A percentile compares a stretch with the other conserved stretches of the same genome.
Conservation (phyloP, 73 alveolate genomes). For the Paramecium sexaurelia region DNA sequence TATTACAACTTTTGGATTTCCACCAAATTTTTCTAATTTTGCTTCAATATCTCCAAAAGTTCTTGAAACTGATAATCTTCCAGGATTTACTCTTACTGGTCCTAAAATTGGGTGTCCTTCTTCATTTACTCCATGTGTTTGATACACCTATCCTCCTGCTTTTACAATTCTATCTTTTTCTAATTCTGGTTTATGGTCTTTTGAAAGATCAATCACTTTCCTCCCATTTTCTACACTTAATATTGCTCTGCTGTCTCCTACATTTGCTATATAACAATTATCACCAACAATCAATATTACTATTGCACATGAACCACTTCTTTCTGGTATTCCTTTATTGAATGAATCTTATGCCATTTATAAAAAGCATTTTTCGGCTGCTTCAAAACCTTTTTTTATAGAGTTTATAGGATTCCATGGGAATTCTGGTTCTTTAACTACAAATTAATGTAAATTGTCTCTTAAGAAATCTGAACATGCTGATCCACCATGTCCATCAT, state of each 20-base stretch:
- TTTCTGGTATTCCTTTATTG: slow-evolving; percentile 72
- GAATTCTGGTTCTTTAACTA: slow-evolving; percentile 84
- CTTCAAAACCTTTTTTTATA: slow-evolving; percentile 86
- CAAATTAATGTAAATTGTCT: slow-evolving; percentile 91
- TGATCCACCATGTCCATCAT: slow-evolving; percentile 99
- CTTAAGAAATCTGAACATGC: slow-evolving; percentile 97
- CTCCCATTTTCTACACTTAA: slow-evolving; percentile 77
- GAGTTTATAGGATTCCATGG: slow-evolving; percentile 95
- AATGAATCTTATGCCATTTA: slow-evolving; percentile 75
- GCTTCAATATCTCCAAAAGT: slow-evolving; percentile 98
- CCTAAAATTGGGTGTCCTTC: slow-evolving; percentile 67
- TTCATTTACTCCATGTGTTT: slow-evolving; percentile 53
- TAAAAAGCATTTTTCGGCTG: slow-evolving; percentile 90
- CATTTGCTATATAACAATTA: slow-evolving; percentile 92
- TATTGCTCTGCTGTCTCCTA: slow-evolving; percentile 97
- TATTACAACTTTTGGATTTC: slow-evolving; percentile 93
- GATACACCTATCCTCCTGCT: slow-evolving; percentile 90
- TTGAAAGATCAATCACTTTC: slow-evolving; percentile 79
- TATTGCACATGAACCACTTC: slow-evolving; percentile 94
- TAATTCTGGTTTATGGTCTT: slow-evolving; percentile 93
- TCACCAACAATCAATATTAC: slow-evolving; percentile 83
- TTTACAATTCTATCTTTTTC: slow-evolving; percentile 86
- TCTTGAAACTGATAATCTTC: slow-evolving; percentile 94
- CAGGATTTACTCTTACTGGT: slow-evolving; percentile 91
- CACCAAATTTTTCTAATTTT: slow-evolving; percentile 89